Conservation (phyloP, 768 basidiomycete genomes). For the Amanita rimosa region DNA sequence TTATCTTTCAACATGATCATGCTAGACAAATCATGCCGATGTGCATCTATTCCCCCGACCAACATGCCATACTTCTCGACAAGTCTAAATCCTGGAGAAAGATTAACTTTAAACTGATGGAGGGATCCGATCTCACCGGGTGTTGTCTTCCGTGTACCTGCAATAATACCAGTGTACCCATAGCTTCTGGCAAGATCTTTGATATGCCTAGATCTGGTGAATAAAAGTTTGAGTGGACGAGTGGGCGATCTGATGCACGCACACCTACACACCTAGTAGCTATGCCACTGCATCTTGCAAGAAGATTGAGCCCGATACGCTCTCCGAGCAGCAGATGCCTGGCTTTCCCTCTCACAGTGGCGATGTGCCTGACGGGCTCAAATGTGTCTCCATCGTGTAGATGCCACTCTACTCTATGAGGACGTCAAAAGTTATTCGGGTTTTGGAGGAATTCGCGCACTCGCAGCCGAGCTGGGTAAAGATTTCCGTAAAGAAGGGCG, state of each 20-base stretch:
- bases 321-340: slow-evolving; percentile 85
- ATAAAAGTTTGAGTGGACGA: not conserved
- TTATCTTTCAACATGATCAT: slow-evolving; percentile 99
- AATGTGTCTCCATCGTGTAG: slow-evolving; percentile 75
- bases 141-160: slow-evolving; percentile 95
- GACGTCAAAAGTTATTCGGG: not conserved
- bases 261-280: slow-evolving; percentile 92
- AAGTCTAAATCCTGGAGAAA: slow-evolving; percentile 65
- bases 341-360: slow-evolving; percentile 85
- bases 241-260: slow-evolving; percentile 12
- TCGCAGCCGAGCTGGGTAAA: slow-evolving; percentile 83
- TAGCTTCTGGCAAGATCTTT: slow-evolving; percentile 66
- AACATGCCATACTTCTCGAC: slow-evolving; percentile 99
- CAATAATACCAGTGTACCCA: slow-evolving; percentile 82
- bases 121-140: slow-evolving; percentile 39
- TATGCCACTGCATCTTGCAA: slow-evolving; percentile 94
- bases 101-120: slow-evolving; percentile 1
- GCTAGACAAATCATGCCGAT: slow-evolving; percentile 92
- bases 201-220: slow-evolving; percentile 64
- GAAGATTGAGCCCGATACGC: slow-evolving; percentile 82
- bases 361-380: slow-evolving; percentile 74
- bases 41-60: slow-evolving; percentile 91
- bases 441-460: slow-evolving; percentile 25
- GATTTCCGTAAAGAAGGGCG: slow-evolving; percentile 91
- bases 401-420: slow-evolving; percentile 84